These are phyloP conservation scores for Rhodamnia argentea DNA, from an alignment of 345 rosid species.

Conservation along the genomic window DNA sequence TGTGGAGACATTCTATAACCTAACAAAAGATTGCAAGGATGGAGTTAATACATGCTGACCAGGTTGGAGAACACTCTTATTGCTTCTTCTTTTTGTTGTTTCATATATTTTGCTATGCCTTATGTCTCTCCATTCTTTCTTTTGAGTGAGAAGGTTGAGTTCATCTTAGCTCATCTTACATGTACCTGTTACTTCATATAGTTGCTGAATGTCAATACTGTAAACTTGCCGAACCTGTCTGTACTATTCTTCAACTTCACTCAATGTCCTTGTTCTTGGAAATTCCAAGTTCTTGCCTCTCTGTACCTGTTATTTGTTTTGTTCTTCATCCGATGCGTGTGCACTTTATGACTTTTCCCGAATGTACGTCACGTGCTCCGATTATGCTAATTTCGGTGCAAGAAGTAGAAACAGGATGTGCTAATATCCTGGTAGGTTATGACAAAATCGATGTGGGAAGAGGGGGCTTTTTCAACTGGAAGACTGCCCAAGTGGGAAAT, in stretches of 20 bases:
- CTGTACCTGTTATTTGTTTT: not conserved
- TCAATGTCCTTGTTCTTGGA: not conserved
- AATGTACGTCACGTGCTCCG: not conserved
- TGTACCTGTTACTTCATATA: not conserved
- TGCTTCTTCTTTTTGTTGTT: conserved; percentile 2
- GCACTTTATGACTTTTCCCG: not conserved
- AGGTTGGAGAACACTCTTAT: conserved; percentile 7
- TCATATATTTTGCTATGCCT: not conserved
- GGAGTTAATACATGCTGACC: conserved; percentile 80
- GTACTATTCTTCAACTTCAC: not conserved
- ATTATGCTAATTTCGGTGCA: not conserved
- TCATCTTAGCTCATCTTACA: not conserved
- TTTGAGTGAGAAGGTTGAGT: not conserved
- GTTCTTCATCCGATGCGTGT: not conserved
- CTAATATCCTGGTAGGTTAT: not conserved
- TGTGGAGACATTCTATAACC: conserved; percentile 82
- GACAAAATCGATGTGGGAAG: not conserved
- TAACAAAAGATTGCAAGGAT: conserved; percentile 84
- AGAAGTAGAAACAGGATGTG: not conserved
- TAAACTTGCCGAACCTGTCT: not conserved
- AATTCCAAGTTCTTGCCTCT: not conserved
- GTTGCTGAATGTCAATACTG: not conserved
- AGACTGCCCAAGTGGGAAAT: not conserved
- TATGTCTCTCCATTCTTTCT: not conserved
- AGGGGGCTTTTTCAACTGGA: not conserved